phyloP scores from a whole-genome alignment of 2,329 filamentous ascomycete genomes.

The Orbilia javanica region DNA sequence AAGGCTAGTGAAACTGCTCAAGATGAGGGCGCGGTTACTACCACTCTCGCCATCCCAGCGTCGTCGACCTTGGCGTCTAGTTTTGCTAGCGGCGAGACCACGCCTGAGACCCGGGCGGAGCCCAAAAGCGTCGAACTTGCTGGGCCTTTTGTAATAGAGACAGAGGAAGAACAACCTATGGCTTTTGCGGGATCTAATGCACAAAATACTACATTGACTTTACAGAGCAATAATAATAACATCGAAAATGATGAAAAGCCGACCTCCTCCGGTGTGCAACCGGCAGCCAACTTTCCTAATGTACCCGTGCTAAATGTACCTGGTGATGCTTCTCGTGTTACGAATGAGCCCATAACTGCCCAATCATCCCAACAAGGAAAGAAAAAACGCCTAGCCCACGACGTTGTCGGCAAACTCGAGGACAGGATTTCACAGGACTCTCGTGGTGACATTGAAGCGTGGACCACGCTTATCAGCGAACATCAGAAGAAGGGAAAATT shows the following conservation, averaged over 20 bases:
- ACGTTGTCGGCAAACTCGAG: conserved; percentile 84
- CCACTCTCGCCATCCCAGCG: conserved; percentile 29
- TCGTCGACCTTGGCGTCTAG: conserved; percentile 31
- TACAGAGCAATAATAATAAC: conserved; percentile 50
- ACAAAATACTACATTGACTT: conserved; percentile 55
- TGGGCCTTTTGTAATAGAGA: conserved; percentile 58
- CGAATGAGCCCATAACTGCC: conserved; percentile 37
- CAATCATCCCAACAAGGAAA: conserved; percentile 60
- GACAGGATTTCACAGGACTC: conserved; percentile 92
- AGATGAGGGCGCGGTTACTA: conserved; percentile 21
- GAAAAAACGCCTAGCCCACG: conserved; percentile 74
- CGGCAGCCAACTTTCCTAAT: conserved; percentile 43
- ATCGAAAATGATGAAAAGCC: conserved; percentile 55
- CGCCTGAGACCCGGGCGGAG: conserved; percentile 39
- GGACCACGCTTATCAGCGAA: conserved; percentile 87
- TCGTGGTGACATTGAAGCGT: conserved; percentile 90
- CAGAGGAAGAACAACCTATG: conserved; percentile 54
- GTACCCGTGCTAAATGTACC: conserved; percentile 56
- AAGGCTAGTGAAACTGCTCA: conserved; percentile 35
- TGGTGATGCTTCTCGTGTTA: conserved; percentile 42
- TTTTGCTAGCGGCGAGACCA: conserved; percentile 48
- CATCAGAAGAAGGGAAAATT: conserved; percentile 84
- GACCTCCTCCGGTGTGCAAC: conserved; percentile 26
- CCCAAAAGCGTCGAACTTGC: conserved; percentile 55
- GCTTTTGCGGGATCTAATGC: conserved; percentile 42